Evolutionary conservation across 257 asterid genomes (phyloP).

Genomic region (Buddleja alternifolia): DNA sequence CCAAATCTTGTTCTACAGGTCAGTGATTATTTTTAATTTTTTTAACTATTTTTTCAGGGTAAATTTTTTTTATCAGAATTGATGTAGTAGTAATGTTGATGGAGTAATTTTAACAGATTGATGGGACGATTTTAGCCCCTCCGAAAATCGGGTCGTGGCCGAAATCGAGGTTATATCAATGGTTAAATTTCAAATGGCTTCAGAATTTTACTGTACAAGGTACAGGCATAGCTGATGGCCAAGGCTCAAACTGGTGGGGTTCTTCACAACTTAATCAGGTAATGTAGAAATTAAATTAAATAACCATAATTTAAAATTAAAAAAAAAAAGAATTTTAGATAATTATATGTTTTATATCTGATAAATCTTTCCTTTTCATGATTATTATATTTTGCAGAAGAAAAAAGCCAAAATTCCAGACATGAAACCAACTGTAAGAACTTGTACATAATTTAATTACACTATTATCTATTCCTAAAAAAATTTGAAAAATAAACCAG

Average conservation of each 20-base stretch:
- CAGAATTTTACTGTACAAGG: constrained; percentile 76
- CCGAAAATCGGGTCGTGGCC: constrained; percentile 64
- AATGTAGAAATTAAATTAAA: neutral
- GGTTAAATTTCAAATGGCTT: constrained; percentile 82
- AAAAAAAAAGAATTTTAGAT: no score
- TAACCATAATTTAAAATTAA: no score
- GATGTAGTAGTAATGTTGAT: neutral
- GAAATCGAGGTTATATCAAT: constrained; percentile 65
- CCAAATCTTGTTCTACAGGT: constrained; percentile 76
- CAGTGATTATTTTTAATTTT: neutral
- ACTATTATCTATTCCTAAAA: neutral
- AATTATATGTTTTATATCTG: neutral
- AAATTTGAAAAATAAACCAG: neutral
- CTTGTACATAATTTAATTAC: neutral
- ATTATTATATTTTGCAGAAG: constrained; percentile 41
- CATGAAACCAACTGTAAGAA: constrained; percentile 78
- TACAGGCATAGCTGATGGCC: constrained; percentile 77
- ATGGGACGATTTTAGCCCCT: constrained; percentile 73
- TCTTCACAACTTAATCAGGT: constrained; percentile 53
- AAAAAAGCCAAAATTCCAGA: constrained; percentile 43
- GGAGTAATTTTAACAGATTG: constrained; percentile 48
- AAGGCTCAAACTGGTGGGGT: constrained; percentile 81
- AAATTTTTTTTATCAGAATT: neutral
- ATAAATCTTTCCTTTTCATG: neutral
- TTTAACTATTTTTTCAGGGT: neutral